Base-by-base conservation (phyloP, 495 filamentous ascomycete species). In the Penicillium odoratum region DNA sequence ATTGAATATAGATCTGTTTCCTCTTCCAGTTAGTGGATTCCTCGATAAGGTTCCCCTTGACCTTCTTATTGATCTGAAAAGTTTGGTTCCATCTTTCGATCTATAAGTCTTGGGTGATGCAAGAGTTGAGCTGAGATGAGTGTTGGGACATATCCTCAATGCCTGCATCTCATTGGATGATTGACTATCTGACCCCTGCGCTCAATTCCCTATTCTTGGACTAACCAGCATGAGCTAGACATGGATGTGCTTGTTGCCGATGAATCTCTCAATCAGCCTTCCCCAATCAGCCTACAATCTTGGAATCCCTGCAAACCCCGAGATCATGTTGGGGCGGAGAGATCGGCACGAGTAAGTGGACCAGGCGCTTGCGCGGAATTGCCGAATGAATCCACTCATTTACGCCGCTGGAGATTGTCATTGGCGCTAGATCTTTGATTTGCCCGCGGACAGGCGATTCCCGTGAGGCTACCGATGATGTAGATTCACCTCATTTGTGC, bases 351-450 rank as follows among this genome's bases (percentile, higher is more conserved):
- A 16, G 38, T n/a, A 40, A 51, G 55, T 58, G 56, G 57, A 55
- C 51, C 45, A 40, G 45, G 46, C 57, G 51, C 57, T 59, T 61
- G 54, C 58, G 44, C 49, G 49, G 58, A 61, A 53, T 48, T 48
- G 48, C 43, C 43, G 25, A 53, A 44, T 43, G 53, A 43, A 49
- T 42, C 48, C 44, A 43, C 28, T 47, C 38, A 8, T 26, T 38
- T 26, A 49, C 10, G 15, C 29, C 48, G 15, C 21, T 33, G 26
- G 15, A 42, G 29, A 40, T 26, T 26, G 33, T 48, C 28, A 56
- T 57, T 61, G 49, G 53, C 28, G 40, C 45, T 44, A 15, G 44
- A 34, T 34, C 16, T 11, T 42, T 36, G 43, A 48, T 60, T 50
- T 51, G 51, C 48, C 57, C 47, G 18, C 46, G 50, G 2, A 9